Evolutionary conservation across 805 yeast genomes (phyloP), one percentile per base, ranked within the genome.

Genomic region (Suhomyces pyralidae): DNA sequence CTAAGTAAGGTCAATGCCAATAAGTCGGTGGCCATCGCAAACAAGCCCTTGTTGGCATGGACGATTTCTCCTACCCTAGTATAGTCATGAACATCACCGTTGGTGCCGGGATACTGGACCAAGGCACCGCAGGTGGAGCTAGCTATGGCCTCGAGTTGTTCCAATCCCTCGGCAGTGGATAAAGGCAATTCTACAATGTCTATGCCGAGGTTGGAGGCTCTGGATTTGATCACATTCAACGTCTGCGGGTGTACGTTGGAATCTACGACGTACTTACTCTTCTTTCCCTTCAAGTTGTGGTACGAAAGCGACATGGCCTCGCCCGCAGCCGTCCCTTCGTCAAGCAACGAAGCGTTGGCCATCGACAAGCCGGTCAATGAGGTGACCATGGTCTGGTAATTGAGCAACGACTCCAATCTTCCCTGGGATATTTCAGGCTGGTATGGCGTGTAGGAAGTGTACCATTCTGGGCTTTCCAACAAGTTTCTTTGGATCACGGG

Each of bases 361-460:
- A 94, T 84, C n/a, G 90, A 87, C 72, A 94, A 78, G 1, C 98
- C 99, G 0, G 99, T 94, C 58, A 94, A 79, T 55, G 94, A 96
- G 26, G 91, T 72, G 14, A 94, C 79, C 64, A 93, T 78, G n/a
- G 99, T 94, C 74, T 94, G 99, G 74, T 81, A 94, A 71, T 94
- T 94, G 56, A 94, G 76, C 56, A 94, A 76, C 20, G 94, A 84
- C 73, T 93, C 97, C 61, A 94, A 79, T 62, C 99, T 84, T 51
- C 99, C 99, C 72, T 94, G 99, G 0, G 97, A 88, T 53, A 94
- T 92, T 69, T 94, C 99, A 0, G 99, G 97, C 74, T 94, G 99
- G 70, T 94, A 94, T 34, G 99, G 99, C 22, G 99, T 94, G 69
- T 94, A 94, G 1, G 97, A 90, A 19, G 99, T 94, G 77, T 94